Evolutionary conservation across 306 rosid genomes (phyloP).

Genomic region (Inga laurina): DNA sequence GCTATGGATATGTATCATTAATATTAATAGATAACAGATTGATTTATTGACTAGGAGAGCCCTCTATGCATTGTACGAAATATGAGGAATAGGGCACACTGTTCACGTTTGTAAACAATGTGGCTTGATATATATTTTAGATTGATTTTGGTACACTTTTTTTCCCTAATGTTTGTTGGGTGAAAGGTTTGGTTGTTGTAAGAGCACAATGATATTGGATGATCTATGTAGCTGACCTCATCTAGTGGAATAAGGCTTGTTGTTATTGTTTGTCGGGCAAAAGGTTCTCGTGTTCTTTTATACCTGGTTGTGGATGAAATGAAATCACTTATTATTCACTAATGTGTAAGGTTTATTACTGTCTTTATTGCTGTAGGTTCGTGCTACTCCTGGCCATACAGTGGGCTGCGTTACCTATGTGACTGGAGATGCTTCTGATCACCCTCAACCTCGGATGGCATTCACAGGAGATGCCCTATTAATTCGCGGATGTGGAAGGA

Average conservation of each 20-base stretch:
- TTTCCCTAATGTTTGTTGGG: conserved; percentile 11
- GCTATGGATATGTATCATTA: background rate
- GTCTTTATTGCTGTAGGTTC: conserved; percentile 53
- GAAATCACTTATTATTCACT: conserved; percentile 15
- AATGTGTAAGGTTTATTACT: conserved; percentile 1
- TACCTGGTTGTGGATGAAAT: background rate
- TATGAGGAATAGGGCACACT: background rate
- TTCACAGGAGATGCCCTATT: conserved; percentile 86
- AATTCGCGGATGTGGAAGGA: conserved; percentile 97
- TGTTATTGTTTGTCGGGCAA: conserved; percentile 5
- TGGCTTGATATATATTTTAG: background rate
- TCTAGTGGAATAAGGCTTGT: too few relatives aligned
- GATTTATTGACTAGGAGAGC: background rate
- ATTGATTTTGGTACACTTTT: background rate
- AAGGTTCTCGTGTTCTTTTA: conserved; percentile 16
- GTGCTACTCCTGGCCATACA: conserved; percentile 95
- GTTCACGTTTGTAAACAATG: background rate
- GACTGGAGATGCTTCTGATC: conserved; percentile 80
- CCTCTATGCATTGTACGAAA: background rate
- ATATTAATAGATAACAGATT: background rate
- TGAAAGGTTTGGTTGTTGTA: background rate
- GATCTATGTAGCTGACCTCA: too few relatives aligned
- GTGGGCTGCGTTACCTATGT: conserved; percentile 88
- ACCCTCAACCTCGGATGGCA: conserved; percentile 85
- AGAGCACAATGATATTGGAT: too few relatives aligned